A percentile compares a stretch with the other conserved stretches of the same genome.
phyloP scores from a whole-genome alignment of 1,139 yeast genomes.

The Kurtzmaniella quercitrusa region DNA sequence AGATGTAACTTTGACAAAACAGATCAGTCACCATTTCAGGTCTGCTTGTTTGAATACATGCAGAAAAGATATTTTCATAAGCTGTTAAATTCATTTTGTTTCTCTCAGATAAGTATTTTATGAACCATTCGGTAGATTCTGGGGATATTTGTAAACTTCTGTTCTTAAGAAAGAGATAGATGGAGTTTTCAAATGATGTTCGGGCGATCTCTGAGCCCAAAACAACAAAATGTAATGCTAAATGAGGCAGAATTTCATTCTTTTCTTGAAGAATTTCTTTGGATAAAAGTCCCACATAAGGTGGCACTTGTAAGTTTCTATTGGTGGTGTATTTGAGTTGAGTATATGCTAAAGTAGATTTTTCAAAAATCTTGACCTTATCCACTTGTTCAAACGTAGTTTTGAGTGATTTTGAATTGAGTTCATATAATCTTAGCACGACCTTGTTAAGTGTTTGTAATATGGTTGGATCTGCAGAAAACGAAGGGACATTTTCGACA shows the following conservation, averaged over 20 bases:
- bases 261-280: constrained; percentile 14
- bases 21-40: constrained; percentile 15
- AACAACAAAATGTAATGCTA: constrained; percentile 22
- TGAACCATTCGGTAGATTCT: constrained; percentile 19
- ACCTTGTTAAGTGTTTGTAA: constrained; percentile 19
- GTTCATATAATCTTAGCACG: constrained; percentile 16
- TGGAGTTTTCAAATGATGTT: constrained; percentile 1
- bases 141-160: constrained; percentile 8
- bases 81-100: constrained; percentile 16
- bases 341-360: constrained; percentile 12
- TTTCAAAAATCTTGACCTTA: constrained; percentile 17
- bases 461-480: constrained; percentile 8
- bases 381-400: constrained; percentile 10
- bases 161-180: constrained; percentile 6
- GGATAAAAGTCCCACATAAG: constrained; percentile 24
- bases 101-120: constrained; percentile 16
- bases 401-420: constrained; percentile 11
- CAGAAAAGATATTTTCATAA: constrained; percentile 20
- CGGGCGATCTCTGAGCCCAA: constrained; percentile 15
- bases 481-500: constrained; percentile 10
- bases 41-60: constrained; percentile 6
- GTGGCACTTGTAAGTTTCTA: constrained; percentile 18
- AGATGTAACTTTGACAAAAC: constrained; percentile 19
- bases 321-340: constrained; percentile 6
- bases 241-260: constrained; percentile 14